These are phyloP conservation scores for Fusarium newnesense DNA, from an alignment of 2,329 filamentous ascomycete species.

Conservation along the genomic window DNA sequence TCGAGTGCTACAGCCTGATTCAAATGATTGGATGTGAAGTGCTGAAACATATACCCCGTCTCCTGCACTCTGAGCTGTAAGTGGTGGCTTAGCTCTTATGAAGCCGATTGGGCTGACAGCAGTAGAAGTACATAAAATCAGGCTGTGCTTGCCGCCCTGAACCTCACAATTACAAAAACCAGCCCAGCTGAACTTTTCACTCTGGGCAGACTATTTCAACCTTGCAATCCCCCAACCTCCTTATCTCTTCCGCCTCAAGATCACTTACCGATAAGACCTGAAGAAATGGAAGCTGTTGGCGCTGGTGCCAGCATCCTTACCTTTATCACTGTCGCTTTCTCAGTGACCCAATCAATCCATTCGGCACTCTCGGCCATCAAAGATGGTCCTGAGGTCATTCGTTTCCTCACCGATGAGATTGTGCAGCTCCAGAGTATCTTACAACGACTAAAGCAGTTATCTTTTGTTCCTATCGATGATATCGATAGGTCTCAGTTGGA, in stretches of 20 bases:
- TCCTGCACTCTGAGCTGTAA: rapidly evolving
- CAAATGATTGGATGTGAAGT: neutral
- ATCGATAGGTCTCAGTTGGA: neutral
- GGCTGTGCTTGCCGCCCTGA: neutral
- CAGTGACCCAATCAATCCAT: neutral
- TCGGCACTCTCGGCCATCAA: neutral
- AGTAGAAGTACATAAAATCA: neutral
- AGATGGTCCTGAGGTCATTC: neutral
- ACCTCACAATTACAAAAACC: neutral
- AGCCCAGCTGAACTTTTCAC: neutral
- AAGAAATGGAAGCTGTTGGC: neutral
- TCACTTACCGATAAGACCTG: rapidly evolving
- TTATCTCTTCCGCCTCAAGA: rapidly evolving
- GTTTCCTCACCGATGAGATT: rapidly evolving
- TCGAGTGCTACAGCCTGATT: neutral
- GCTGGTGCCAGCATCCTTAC: neutral
- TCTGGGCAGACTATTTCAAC: neutral
- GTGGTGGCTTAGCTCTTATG: neutral
- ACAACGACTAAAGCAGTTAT: rapidly evolving
- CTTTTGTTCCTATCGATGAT: rapidly evolving
- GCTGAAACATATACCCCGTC: neutral
- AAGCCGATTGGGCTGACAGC: rapidly evolving
- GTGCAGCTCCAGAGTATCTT: rapidly evolving
- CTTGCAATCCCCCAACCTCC: neutral
- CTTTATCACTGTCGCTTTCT: neutral